phyloP scores from a whole-genome alignment of 371 early-diverging fungal genomes.

The Rhizopus microsporus region DNA sequence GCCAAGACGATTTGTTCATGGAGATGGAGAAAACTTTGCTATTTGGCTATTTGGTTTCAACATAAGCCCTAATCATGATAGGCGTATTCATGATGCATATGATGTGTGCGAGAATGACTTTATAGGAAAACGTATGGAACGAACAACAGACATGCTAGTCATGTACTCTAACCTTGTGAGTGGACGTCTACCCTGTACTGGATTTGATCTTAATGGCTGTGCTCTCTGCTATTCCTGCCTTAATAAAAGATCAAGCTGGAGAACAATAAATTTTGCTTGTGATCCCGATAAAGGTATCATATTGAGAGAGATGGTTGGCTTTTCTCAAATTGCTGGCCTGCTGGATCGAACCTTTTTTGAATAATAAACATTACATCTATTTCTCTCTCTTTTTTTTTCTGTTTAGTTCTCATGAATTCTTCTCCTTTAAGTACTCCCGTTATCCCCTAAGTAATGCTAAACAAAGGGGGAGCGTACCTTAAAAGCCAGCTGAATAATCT shows the following conservation, averaged over 20 bases:
- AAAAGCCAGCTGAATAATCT: too few species aligned
- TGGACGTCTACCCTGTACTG: slow-evolving; percentile 30
- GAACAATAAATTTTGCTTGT: slow-evolving; percentile 51
- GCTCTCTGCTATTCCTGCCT: slow-evolving; percentile 61
- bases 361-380: not conserved
- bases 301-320: slow-evolving; percentile 26
- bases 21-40: slow-evolving; percentile 60
- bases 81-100: slow-evolving; percentile 52
- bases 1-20: slow-evolving; percentile 51
- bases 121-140: slow-evolving; percentile 57
- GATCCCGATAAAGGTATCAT: slow-evolving; percentile 54
- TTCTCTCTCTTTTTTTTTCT: too few species aligned
- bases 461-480: too few species aligned
- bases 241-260: slow-evolving; percentile 55
- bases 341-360: not conserved
- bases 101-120: slow-evolving; percentile 59
- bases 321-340: slow-evolving; percentile 20
- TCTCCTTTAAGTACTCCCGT: too few species aligned
- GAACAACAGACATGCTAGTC: slow-evolving; percentile 35
- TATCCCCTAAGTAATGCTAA: too few species aligned
- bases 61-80: slow-evolving; percentile 57
- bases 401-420: too few species aligned
- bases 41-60: slow-evolving; percentile 63
- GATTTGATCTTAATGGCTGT: slow-evolving; percentile 36
- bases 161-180: slow-evolving; percentile 59